Conservation (phyloP, 805 yeast genomes). For the Candida odintsovae region DNA sequence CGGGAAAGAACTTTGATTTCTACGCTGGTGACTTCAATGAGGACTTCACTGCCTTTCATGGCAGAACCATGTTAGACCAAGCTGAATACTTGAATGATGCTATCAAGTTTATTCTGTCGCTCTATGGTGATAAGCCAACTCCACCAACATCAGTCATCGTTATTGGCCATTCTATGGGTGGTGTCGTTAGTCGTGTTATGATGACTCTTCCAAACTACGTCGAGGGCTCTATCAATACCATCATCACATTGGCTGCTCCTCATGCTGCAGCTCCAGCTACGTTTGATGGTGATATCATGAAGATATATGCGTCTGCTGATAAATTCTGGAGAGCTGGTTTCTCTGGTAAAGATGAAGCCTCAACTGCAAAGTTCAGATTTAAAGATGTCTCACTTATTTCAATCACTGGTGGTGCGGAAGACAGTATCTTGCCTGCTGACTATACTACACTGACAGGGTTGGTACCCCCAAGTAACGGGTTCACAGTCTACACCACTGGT, state of each 20-base stretch:
- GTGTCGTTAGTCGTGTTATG: conserved; percentile 85
- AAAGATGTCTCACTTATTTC: conserved; percentile 67
- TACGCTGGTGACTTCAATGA: conserved; percentile 93
- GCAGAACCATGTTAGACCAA: conserved; percentile 87
- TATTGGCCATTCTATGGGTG: conserved; percentile 96
- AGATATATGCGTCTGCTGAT: conserved; percentile 68
- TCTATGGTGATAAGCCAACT: conserved; percentile 41
- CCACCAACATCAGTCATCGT: conserved; percentile 68
- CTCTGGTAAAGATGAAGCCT: conserved; percentile 28
- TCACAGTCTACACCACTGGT: conserved; percentile 78
- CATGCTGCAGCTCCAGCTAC: conserved; percentile 91
- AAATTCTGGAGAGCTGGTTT: conserved; percentile 74
- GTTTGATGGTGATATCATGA: conserved; percentile 81
- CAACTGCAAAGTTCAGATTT: conserved; percentile 42
- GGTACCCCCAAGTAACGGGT: conserved; percentile 70
- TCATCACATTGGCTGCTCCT: conserved; percentile 84
- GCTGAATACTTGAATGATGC: conserved; percentile 93
- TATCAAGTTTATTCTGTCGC: conserved; percentile 60
- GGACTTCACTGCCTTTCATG: conserved; percentile 95
- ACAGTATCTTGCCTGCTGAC: conserved; percentile 81
- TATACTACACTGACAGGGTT: conserved; percentile 71
- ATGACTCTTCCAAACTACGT: conserved; percentile 72
- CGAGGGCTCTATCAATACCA: conserved; percentile 70
- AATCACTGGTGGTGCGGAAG: conserved; percentile 83
- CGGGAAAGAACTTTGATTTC: conserved; percentile 60